These are phyloP conservation scores for Botryotinia convoluta DNA, from an alignment of 2,329 filamentous ascomycete species.

Conservation along the genomic window DNA sequence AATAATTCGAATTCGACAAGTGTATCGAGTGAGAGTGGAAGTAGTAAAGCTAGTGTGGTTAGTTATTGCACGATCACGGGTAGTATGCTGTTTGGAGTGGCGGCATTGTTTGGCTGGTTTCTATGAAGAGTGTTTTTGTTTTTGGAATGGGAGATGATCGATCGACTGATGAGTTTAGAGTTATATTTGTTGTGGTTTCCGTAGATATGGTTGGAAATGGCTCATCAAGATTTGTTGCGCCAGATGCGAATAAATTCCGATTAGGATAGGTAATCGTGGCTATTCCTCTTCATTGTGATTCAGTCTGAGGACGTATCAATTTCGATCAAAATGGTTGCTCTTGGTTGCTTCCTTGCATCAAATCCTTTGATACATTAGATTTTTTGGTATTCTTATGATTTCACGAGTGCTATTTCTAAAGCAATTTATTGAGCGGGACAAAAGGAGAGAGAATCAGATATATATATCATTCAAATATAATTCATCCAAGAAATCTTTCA, in stretches of 20 bases:
- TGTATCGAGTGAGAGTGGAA: conserved; percentile 1
- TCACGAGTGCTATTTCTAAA: not conserved
- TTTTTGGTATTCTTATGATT: not conserved
- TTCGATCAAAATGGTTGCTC: not conserved
- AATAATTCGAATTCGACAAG: not conserved
- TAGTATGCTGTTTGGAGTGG: not conserved
- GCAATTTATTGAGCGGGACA: not conserved
- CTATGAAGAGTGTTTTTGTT: not conserved
- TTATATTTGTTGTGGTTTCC: not conserved
- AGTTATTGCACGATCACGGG: conserved; percentile 5
- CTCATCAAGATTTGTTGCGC: not conserved
- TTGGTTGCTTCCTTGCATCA: not conserved
- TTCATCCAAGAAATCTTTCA: not conserved
- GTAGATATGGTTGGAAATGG: not conserved
- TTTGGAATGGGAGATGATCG: no score
- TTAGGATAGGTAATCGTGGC: no score
- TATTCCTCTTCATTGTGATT: not conserved
- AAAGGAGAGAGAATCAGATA: not conserved
- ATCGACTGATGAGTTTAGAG: not conserved
- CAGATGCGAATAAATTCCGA: accelerated
- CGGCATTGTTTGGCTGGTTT: conserved; percentile 9
- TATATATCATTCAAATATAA: not conserved
- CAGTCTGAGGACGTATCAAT: not conserved
- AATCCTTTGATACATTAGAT: not conserved
- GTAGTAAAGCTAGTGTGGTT: conserved; percentile 1